Evolutionary conservation across 345 rosid species (phyloP).

Genomic region (Linum usitatissimum): DNA sequence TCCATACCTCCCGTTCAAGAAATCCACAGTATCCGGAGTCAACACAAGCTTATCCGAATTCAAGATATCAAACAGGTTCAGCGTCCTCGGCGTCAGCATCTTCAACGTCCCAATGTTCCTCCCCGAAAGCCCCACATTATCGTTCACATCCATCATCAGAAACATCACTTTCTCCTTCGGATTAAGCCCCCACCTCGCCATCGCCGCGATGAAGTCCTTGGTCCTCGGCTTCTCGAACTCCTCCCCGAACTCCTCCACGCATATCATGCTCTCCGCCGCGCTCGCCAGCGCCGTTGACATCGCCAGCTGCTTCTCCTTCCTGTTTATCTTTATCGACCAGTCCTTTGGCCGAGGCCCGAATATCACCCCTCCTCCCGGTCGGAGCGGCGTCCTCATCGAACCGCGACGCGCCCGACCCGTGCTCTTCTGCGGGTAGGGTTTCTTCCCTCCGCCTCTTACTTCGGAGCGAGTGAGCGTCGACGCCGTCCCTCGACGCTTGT

Average conservation of each 20-base stretch:
- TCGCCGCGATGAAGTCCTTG: constrained; percentile 61
- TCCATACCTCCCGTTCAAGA: constrained; percentile 65
- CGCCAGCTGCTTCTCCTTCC: constrained; percentile 72
- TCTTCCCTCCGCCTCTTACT: constrained; percentile 86
- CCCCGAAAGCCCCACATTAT: constrained; percentile 50
- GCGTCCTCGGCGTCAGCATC: constrained; percentile 77
- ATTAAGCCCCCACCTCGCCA: constrained; percentile 85
- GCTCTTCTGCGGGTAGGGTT: constrained; percentile 81
- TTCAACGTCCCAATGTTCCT: constrained; percentile 81
- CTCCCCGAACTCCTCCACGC: constrained; percentile 80
- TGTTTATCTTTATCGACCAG: constrained; percentile 87
- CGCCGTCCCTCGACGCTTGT: constrained; percentile 91
- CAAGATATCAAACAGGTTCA: constrained; percentile 84
- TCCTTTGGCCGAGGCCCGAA: constrained; percentile 83
- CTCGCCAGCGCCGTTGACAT: constrained; percentile 75
- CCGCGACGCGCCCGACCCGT: constrained; percentile 82
- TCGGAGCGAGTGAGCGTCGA: constrained; percentile 81
- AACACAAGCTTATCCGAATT: constrained; percentile 72
- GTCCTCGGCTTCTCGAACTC: constrained; percentile 73
- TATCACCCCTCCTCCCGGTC: constrained; percentile 81
- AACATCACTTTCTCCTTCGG: constrained; percentile 82
- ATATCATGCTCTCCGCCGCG: constrained; percentile 47
- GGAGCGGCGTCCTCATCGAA: constrained; percentile 60
- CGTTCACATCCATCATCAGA: constrained; percentile 57
- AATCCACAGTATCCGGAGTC: constrained; percentile 63